A percentile compares a stretch with the other conserved stretches of the same genome.
Evolutionary conservation across 2,329 filamentous ascomycete species (phyloP).

Genomic region (Stachybotrys chartarum): DNA sequence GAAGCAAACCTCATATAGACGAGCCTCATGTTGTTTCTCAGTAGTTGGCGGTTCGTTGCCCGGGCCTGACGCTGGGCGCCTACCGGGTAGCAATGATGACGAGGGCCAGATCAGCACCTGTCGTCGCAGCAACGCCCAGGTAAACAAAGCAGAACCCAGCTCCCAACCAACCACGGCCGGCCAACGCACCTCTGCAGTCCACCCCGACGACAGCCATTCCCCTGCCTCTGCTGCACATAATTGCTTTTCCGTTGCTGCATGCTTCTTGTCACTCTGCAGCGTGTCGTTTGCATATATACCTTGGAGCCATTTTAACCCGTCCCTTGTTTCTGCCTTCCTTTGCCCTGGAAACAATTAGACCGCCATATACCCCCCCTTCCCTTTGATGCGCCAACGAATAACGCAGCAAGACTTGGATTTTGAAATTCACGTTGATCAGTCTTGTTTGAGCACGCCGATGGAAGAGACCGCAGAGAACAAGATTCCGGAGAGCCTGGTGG

Average conservation of each 20-base stretch:
- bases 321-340: conserved; percentile 9
- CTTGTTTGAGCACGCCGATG: conserved; percentile 33
- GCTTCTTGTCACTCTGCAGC: neutral
- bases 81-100: neutral
- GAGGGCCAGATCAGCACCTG: neutral
- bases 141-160: neutral
- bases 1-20: too few species aligned
- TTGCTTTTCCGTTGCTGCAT: neutral
- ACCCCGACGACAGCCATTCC: neutral
- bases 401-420: conserved; percentile 32
- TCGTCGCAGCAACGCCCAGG: neutral
- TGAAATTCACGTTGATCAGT: conserved; percentile 40
- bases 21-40: too few species aligned
- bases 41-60: too few species aligned
- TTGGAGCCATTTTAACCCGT: neutral
- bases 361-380: conserved; percentile 7
- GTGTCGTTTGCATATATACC: neutral
- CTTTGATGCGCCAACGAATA: conserved; percentile 20
- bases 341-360: conserved; percentile 6
- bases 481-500: conserved; percentile 4
- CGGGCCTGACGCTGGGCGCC: neutral
- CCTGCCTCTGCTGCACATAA: neutral
- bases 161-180: neutral
- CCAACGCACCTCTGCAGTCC: neutral
- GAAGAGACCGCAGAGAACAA: conserved; percentile 24